These are phyloP conservation scores for Leonotis leonurus DNA, from an alignment of 257 asterid species.

Conservation along the genomic window DNA sequence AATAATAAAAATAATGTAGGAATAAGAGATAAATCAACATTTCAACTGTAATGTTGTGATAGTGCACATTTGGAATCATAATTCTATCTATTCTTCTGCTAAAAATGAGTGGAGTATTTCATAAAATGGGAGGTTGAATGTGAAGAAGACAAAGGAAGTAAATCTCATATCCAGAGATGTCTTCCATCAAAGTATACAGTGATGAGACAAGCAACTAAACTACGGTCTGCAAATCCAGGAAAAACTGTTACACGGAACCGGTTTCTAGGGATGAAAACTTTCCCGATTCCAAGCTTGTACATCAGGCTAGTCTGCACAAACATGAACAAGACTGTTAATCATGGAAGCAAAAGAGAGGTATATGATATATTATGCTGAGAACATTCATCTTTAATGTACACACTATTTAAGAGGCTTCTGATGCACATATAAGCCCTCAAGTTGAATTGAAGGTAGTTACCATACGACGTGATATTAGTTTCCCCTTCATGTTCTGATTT, in stretches of 20 bases:
- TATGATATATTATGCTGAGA: background rate
- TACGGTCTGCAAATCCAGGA: slow-evolving; percentile 59
- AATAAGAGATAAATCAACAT: no score
- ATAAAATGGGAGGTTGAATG: background rate
- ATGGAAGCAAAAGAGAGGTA: background rate
- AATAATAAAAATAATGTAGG: no score
- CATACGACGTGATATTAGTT: background rate
- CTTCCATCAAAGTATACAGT: slow-evolving; percentile 64
- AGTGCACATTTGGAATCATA: background rate
- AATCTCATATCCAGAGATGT: slow-evolving; percentile 63
- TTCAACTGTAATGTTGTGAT: no score
- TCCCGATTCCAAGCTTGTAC: slow-evolving; percentile 67
- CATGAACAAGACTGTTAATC: background rate
- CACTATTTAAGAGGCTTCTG: background rate
- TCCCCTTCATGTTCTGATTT: background rate
- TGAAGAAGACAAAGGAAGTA: background rate
- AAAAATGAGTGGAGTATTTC: background rate
- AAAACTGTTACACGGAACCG: slow-evolving; percentile 77
- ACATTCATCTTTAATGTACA: background rate
- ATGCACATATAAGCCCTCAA: background rate
- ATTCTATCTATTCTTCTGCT: background rate
- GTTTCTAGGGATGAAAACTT: slow-evolving; percentile 57
- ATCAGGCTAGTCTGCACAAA: slow-evolving; percentile 77
- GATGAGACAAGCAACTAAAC: slow-evolving; percentile 52
- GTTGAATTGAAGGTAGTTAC: background rate